These are phyloP conservation scores for Acrocalymma vagum DNA, from an alignment of 2,329 filamentous ascomycete genomes.

Conservation along the genomic window DNA sequence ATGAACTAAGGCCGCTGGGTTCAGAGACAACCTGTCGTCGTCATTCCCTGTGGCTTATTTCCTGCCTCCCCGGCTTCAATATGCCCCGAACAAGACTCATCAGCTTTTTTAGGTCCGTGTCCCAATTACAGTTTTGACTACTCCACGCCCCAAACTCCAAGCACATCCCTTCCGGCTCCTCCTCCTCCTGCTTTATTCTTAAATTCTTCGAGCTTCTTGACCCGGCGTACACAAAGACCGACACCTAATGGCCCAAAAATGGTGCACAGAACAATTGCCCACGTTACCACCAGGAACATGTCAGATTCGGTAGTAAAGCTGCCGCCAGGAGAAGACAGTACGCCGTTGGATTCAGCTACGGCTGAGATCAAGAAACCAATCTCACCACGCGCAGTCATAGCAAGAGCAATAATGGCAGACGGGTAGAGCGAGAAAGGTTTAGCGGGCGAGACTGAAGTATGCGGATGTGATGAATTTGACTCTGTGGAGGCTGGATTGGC, in stretches of 20 bases:
- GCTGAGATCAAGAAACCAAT: slow-evolving; percentile 81
- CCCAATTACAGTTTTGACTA: slow-evolving; percentile 6
- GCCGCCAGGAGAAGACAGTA: slow-evolving; percentile 48
- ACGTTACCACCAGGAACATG: slow-evolving; percentile 62
- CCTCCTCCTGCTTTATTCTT: slow-evolving; percentile 38
- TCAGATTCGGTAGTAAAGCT: slow-evolving; percentile 45
- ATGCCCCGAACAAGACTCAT: no score
- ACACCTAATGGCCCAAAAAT: slow-evolving; percentile 63
- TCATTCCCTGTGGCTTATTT: no score
- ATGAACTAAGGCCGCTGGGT: no score
- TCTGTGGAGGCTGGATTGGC: no score
- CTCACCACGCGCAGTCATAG: slow-evolving; percentile 81
- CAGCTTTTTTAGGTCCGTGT: no score
- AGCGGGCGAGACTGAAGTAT: slow-evolving; percentile 28
- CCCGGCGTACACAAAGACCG: slow-evolving; percentile 58
- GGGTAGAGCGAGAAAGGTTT: slow-evolving; percentile 73
- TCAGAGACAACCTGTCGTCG: no score
- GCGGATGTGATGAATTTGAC: slow-evolving; percentile 11
- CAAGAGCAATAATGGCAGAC: slow-evolving; percentile 69
- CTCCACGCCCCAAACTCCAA: slow-evolving; percentile 56
- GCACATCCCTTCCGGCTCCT: slow-evolving; percentile 49
- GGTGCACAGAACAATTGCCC: slow-evolving; percentile 66
- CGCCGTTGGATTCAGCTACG: slow-evolving; percentile 65
- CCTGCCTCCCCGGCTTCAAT: no score
- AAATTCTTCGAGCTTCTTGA: slow-evolving; percentile 50